A percentile compares a stretch with the other conserved stretches of the same genome.
Evolutionary conservation across 108 stramenopile species (phyloP).

Genomic region (Cyclotella baltica): DNA sequence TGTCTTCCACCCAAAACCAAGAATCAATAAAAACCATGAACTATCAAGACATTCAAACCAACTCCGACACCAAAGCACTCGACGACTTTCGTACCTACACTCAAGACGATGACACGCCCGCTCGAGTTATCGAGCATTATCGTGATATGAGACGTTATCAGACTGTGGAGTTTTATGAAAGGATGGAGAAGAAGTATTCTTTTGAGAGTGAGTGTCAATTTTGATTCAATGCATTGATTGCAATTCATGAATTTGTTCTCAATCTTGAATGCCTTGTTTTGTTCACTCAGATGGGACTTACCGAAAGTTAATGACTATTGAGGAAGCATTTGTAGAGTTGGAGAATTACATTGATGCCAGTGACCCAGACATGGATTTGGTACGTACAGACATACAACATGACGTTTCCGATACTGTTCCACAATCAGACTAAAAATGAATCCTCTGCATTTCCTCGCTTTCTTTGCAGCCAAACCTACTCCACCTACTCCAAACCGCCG

Average conservation of each 20-base stretch:
- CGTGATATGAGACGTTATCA: constrained; percentile 66
- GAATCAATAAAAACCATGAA: neutral
- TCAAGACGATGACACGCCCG: constrained; percentile 38
- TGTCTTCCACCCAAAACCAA: neutral
- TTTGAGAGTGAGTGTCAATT: constrained; percentile 30
- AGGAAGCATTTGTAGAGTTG: constrained; percentile 75
- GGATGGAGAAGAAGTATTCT: constrained; percentile 73
- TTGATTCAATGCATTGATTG: neutral
- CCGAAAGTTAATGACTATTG: constrained; percentile 73
- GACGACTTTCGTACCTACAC: constrained; percentile 72
- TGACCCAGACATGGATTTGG: constrained; percentile 78
- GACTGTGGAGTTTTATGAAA: constrained; percentile 65
- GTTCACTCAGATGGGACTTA: constrained; percentile 42
- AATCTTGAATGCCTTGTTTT: neutral
- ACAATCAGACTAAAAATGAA: neutral
- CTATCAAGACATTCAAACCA: constrained; percentile 63
- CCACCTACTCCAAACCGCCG: constrained; percentile 84
- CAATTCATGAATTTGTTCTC: neutral
- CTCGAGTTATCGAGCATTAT: constrained; percentile 67
- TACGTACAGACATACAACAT: constrained; percentile 4
- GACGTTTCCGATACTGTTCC: neutral
- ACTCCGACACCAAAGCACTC: constrained; percentile 50
- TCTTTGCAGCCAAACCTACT: constrained; percentile 66
- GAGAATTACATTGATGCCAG: constrained; percentile 82
- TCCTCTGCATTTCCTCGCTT: too few species aligned